Base-by-base conservation (phyloP, 2,329 filamentous ascomycete species). In the Calonectria honghensis region DNA sequence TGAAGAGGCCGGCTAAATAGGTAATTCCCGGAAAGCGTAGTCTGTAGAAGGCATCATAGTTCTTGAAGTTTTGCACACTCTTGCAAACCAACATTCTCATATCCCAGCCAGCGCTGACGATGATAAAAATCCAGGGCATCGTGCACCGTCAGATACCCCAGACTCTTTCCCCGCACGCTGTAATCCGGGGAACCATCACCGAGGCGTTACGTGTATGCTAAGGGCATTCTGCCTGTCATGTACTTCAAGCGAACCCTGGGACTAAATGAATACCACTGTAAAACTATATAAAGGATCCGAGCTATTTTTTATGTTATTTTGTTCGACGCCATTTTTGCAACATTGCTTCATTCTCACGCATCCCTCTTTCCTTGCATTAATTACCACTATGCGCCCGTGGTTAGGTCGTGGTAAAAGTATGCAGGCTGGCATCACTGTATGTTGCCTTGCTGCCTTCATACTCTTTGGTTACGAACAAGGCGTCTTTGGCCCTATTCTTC, bases 401-500 rank as follows among this genome's bases (percentile, higher is more conserved):
- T 20, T 57, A 10, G 52, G 52, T 35, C 29, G 52, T 20, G 52
- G 52, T 13, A 57, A 32, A 24, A 57, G 31, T 18, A 16, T 57
- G 4, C 52, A 57, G 18, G 52, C 31, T 4, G 52, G 52, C 18
- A 32, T 57, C 20, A 57, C 52, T 6, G 31, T 57, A n/a, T 57
- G 52, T 4, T 57, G 52, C 20, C 52, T 57, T n/a, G 29, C 29
- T 6, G 52, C 52, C 31, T 57, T 57, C 31, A 37, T 57, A 5
- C 52, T 57, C 18, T 57, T 57, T 13, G 52, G 52, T 13, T 57
- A 57, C 11, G 52, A 57, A 37, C 52, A 57, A 14, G 52, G 52
- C 31, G 52, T 57, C 11, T 57, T 57, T 57, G 52, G 31, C 16
- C 52, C 29, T 2, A 57, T 57, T 32, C 52, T 57, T 13, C 29